Percentiles rank a stretch among this genome's conserved stretches.
Conservation (phyloP, 2,329 filamentous ascomycete genomes). For the Ophiostoma australiae region DNA sequence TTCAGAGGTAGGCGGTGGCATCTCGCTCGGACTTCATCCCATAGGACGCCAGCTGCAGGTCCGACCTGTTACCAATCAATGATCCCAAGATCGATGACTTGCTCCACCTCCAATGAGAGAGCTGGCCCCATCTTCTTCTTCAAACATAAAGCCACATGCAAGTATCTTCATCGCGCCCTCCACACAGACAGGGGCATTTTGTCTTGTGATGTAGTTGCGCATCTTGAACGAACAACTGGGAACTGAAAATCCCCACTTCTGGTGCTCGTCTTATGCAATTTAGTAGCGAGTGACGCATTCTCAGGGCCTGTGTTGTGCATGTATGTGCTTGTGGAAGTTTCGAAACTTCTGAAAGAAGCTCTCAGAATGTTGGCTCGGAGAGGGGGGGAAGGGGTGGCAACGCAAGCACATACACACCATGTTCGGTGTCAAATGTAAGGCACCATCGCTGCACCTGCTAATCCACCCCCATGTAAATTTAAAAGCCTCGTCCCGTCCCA, state of each 20-base stretch:
- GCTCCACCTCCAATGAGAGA: not conserved
- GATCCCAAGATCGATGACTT: not conserved
- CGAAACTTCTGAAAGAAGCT: not conserved
- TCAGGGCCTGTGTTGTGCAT: not conserved
- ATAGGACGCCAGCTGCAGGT: not conserved
- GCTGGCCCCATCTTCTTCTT: not conserved
- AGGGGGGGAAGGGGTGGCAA: not conserved
- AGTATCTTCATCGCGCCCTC: not conserved
- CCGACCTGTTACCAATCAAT: not conserved
- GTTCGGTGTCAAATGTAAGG: conserved; percentile 24
- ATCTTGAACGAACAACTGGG: not conserved
- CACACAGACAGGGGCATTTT: not conserved
- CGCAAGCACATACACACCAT: conserved; percentile 15
- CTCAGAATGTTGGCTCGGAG: not conserved
- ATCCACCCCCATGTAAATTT: conserved; percentile 13
- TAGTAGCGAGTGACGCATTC: not conserved
- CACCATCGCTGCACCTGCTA: conserved; percentile 18
- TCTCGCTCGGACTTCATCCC: not conserved
- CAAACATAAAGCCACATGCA: not conserved
- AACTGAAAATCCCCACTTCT: not conserved
- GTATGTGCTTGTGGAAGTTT: not conserved
- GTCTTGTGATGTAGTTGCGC: not conserved
- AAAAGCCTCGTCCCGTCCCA: conserved; percentile 22
- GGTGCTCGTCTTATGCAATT: not conserved
- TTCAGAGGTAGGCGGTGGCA: too few species aligned